Base-by-base conservation (phyloP, 73 alveolate species). In the Paramecium pentaurelia region DNA sequence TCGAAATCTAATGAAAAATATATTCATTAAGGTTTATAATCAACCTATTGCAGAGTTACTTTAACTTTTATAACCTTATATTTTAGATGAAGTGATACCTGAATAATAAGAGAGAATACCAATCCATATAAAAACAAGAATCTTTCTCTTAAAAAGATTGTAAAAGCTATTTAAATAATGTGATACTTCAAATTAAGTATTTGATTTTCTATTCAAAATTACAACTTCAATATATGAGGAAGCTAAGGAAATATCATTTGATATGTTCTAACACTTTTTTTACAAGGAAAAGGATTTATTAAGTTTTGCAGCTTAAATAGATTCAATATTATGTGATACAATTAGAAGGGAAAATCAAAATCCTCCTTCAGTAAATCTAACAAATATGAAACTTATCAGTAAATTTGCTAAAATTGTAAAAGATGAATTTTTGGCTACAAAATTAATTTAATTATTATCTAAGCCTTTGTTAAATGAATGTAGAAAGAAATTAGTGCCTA, bases 191-290 rank as follows among this genome's bases (percentile, higher is more conserved):
- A 16, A 36, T 38, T 14, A 75, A 12, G 88, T 80, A 42, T 80
- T 80, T 80, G 73, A 80, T 80, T 80, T 80, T 47, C 91, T 80
- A 6, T 80, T 80, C 75, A 80, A 80, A 80, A 80, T 80, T 27
- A 80, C 58, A 32, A 80, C 91, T 14, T 80, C 91, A 1, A 80
- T 38, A 6, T 80, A 80, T 49, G 91, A 80, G 20, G 91, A 80
- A 45, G 73, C 91, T 25, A 80, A 80, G 30, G 73, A 80, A 47
- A 45, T 80, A 9, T 80, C 91, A 80, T 80, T 45, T 80, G 44
- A 40, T 42, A 80, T 80, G 91, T 80, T 80, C 49, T n/a, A 80
- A 45, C 71, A 47, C n/a, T 80, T 80, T 64, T 80, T 80, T 44
- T 45, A 25, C 34, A 44, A 40, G 34, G 44, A 80, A n/a, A 44